phyloP scores from a whole-genome alignment of 2,329 filamentous ascomycete genomes.

The Penicillium sp. region DNA sequence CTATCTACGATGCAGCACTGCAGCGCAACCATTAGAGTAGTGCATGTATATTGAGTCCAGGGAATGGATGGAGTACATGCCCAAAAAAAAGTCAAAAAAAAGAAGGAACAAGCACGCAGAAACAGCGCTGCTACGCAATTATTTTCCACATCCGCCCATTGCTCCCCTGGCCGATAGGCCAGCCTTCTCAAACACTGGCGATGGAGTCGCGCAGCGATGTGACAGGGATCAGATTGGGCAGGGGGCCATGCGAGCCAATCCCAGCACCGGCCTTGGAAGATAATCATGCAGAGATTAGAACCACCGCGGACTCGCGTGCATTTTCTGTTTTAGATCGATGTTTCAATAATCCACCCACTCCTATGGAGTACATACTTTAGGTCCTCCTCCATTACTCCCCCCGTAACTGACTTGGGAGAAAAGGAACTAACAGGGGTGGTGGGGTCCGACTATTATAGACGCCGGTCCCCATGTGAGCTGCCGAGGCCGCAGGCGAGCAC shows the following conservation, averaged over 20 bases:
- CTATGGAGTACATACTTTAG: not conserved
- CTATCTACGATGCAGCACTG: not conserved
- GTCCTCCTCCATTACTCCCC: not conserved
- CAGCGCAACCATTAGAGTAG: not conserved
- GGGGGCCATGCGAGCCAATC: conserved; percentile 14
- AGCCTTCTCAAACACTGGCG: conserved; percentile 1
- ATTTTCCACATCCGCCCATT: not conserved
- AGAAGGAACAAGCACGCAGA: not conserved
- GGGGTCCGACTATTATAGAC: not conserved
- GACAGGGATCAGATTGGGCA: conserved; percentile 21
- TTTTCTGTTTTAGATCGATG: conserved; percentile 22
- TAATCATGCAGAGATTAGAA: conserved; percentile 24
- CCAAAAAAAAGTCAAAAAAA: not conserved
- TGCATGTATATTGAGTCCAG: not conserved
- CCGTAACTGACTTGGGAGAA: not conserved
- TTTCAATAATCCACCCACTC: conserved; percentile 13
- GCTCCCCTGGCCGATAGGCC: conserved; percentile 5
- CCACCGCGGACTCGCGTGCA: conserved; percentile 14
- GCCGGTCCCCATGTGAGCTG: conserved; percentile 1
- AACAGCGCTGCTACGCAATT: not conserved
- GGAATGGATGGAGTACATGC: not conserved
- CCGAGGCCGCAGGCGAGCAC: not conserved
- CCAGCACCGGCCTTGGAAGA: conserved; percentile 12
- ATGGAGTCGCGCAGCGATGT: conserved; percentile 6
- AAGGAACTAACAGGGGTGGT: not conserved